Base-by-base conservation (phyloP, 2,329 filamentous ascomycete species). In the Ambrosiella xylebori region DNA sequence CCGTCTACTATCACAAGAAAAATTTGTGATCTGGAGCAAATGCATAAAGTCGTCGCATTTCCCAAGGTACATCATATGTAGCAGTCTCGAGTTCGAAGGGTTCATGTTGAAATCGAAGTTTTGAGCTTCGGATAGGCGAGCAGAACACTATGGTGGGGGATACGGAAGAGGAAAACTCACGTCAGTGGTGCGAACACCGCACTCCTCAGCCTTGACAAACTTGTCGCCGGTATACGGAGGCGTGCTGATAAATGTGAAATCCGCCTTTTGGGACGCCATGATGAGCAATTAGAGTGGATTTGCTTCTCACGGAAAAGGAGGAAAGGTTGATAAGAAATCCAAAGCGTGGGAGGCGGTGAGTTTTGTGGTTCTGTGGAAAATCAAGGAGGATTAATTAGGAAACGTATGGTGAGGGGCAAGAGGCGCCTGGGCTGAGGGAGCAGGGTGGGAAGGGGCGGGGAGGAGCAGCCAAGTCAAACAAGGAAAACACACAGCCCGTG, bases 121-220 rank as follows among this genome's bases (percentile, higher is more conserved):
- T n/a, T 15, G 19, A 36, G 47, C 47, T 36, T 51, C 44, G n/a
- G 19, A 27, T 15, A 49, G 17, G 8, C 8, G n/a, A 51, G 44
- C 3, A n/a, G 27, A 51, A 9, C 27, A 35, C 47, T 4, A n/a
- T 6, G 35, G 17, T 13, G 47, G 15, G 11, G 47, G 47, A 27
- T 27, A 3, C 27, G 27, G 27, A n/a, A n/a, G 12, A 19, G 45
- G 17, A 45, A 36, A 61, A 59, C 81, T 65, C 54, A 73, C 71
- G 64, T 66, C 67, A 58, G 72, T 74, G 57, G 67, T 68, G 60
- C 67, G 66, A 62, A 74, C 71, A 61, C 72, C 71, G 63, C 70
- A 72, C 65, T 88, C 85, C 71, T 87, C 81, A 64, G 78, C 77
- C 54, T 79, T 83, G 60, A 85, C 84, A 67, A 84, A 88, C 64